Conservation (phyloP, 352 stramenopile genomes). For the Phytophthora sojae region DNA sequence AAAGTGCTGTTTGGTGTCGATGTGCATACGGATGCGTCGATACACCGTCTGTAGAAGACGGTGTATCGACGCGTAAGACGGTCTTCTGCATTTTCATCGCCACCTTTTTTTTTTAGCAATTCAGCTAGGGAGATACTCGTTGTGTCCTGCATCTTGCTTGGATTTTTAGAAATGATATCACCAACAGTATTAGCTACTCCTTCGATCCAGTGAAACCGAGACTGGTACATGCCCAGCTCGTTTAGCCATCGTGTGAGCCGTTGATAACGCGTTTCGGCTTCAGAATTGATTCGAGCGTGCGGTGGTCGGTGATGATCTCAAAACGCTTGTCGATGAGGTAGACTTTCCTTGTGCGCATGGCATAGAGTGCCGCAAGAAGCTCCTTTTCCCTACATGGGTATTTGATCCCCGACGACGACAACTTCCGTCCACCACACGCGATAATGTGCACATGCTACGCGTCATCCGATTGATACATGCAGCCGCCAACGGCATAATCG, state of each 20-base stretch:
- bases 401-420: background rate
- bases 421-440: background rate
- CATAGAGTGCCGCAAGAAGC: background rate
- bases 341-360: slow-evolving; percentile 5
- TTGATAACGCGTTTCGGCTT: slow-evolving; percentile 6
- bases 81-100: background rate
- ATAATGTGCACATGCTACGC: background rate
- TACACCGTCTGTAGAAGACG: no score
- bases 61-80: no score
- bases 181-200: background rate
- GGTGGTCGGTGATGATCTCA: slow-evolving; percentile 24
- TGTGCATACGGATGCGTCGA: no score
- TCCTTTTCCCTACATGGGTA: slow-evolving; percentile 1
- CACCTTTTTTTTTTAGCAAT: background rate
- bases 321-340: slow-evolving; percentile 27
- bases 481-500: slow-evolving; percentile 1
- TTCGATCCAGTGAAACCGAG: slow-evolving; percentile 7
- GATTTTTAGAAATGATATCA: slow-evolving; percentile 1
- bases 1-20: no score
- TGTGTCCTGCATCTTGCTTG: background rate
- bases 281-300: slow-evolving; percentile 17
- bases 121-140: background rate
- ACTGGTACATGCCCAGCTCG: slow-evolving; percentile 10
- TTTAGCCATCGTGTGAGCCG: slow-evolving; percentile 9
- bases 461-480: background rate